A percentile compares a stretch with the other conserved stretches of the same genome.
Evolutionary conservation across 2,329 filamentous ascomycete species (phyloP).

Genomic region (Parascedosporium putredinis): DNA sequence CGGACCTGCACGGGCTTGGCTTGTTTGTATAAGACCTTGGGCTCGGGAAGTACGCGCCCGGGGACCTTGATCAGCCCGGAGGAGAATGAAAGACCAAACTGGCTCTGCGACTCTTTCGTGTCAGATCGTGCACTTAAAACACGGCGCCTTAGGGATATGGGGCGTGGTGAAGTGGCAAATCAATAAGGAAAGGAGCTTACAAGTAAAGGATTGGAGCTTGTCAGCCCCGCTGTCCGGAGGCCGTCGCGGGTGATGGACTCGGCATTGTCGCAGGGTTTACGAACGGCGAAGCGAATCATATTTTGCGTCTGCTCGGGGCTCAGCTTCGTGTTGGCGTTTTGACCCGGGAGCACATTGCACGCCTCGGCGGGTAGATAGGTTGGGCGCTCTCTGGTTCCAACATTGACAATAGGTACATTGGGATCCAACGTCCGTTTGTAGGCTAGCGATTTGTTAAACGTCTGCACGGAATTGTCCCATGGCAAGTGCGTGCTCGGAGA

Average conservation of each 20-base stretch:
- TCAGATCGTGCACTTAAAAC: too few relatives aligned
- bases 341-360: slow-evolving; percentile 42
- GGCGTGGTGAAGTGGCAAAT: too few relatives aligned
- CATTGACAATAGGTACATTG: slow-evolving; percentile 51
- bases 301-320: slow-evolving; percentile 45
- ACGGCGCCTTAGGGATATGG: too few relatives aligned
- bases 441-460: slow-evolving; percentile 14
- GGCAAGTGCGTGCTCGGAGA: too few relatives aligned
- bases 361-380: slow-evolving; percentile 58
- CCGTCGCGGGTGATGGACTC: slow-evolving; percentile 51
- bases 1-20: slow-evolving; percentile 10
- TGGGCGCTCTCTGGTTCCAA: slow-evolving; percentile 46
- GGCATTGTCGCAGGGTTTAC: slow-evolving; percentile 55
- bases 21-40: slow-evolving; percentile 46
- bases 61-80: slow-evolving; percentile 58
- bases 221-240: slow-evolving; percentile 46
- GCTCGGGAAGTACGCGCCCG: slow-evolving; percentile 56
- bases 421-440: slow-evolving; percentile 24
- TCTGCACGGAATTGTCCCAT: too few relatives aligned
- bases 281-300: slow-evolving; percentile 67
- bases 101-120: too few relatives aligned
- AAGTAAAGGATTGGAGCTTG: slow-evolving; percentile 26
- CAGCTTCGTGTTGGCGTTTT: slow-evolving; percentile 5
- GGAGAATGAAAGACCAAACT: slow-evolving; percentile 55
- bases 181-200: slow-evolving; percentile 30